Evolutionary conservation across 2,329 filamentous ascomycete genomes (phyloP), one percentile per base, ranked within the genome.

Genomic region (Paecilomyces sp.): DNA sequence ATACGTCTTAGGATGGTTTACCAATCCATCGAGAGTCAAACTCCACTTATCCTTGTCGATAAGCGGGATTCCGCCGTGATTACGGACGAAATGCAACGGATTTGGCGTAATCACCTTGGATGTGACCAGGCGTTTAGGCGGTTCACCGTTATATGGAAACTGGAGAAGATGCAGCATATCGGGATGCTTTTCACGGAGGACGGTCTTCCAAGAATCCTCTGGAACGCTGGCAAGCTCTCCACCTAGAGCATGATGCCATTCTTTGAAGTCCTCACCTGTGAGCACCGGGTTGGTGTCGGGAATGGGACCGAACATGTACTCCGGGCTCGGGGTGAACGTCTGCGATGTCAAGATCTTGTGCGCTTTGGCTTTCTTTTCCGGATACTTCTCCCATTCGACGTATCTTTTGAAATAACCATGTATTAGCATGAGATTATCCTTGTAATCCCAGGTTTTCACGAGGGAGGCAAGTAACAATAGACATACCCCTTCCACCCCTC

Each of bases 321-420:
- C 84, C 0, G 84, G 83, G 59, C 66, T 67, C 13, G 64, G 64
- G 18, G 41, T 79, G 78, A 69, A 87, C 81, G 60, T 81, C 72
- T 85, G 81, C 56, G 74, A 74, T 25, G 74, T 73, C 13, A 88
- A 67, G 55, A 88, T 81, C 58, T 83, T 78, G 54, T 81, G 79
- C 0, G 84, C 87, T 54, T 80, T 75, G 28, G 77, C 79, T 66
- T 87, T 88, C 71, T 88, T 89, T 55, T 88, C 85, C 0, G 87
- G 87, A 58, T 88, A 87, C 12, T 84, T 80, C 67, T 89, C 87
- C 87, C 86, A 89, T 66, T 89, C 87, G 5, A 90, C 78, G 61
- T 88, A 89, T 7, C 83, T 73, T 50, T 24, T 9, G 30, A 15
- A 7, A 30, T 25, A 51, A 56, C 53, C 7, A 9, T 47, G 8